Base-by-base conservation (phyloP, 2,329 filamentous ascomycete genomes). In the Xylaria sp. region DNA sequence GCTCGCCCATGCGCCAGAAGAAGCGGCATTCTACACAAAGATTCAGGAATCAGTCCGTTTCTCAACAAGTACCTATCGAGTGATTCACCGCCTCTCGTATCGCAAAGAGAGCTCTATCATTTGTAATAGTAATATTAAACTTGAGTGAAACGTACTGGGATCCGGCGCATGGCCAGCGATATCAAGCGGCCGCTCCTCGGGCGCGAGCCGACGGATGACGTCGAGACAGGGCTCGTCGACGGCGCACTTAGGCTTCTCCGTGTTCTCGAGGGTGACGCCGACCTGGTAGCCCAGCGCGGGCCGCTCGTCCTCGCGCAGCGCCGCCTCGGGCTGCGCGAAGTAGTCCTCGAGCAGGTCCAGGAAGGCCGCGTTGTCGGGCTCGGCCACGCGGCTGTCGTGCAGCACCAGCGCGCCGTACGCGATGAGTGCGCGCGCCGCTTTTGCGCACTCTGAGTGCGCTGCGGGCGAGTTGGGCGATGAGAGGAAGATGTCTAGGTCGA, bases 281-380 rank as follows among this genome's bases (percentile, higher is more conserved):
- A 90, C 83, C 80, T 90, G 88, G 80, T 88, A 89, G 75, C 84
- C 84, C 32, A 89, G 80, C 75, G 86, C 85, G 6, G 88, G 88
- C 2, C 87, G 83, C 80, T 89, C 86, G 72, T 90, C 88, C 44
- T 76, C 76, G 58, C 77, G 78, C 44, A 89, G 82, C 2, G 75
- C 77, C 9, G 77, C 82, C 20, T 81, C 80, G 18, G 87, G 84
- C 78, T 89, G 88, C 41, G 86, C 87, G 75, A 90, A 90, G 82
- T 90, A 90, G 81, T 89, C 87, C 79, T 90, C 88, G n/a, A 89
- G 84, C 46, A 90, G 82, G 77, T 90, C 87, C 66, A 90, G 84
- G 74, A 90, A 90, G 63, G 81, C 79, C 32, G 80, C 80, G 80
- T 90, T 90, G 79, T 88, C 85, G 2, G 79, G 73, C 74, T 87